Evolutionary conservation across 768 basidiomycete genomes (phyloP).

Genomic region (Lentinula detonsa): DNA sequence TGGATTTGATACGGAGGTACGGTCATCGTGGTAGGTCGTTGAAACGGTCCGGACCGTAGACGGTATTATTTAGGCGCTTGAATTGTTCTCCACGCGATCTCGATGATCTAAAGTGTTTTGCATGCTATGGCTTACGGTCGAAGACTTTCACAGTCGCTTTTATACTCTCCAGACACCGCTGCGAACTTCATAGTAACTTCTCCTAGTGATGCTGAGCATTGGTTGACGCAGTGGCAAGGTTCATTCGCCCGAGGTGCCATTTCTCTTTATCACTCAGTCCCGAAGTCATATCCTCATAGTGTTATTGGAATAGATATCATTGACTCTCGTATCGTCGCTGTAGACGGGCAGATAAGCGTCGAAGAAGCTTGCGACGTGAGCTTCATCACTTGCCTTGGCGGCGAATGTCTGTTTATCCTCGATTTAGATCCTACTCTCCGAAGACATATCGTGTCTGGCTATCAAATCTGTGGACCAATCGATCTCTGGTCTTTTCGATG

Average conservation of each 20-base stretch:
- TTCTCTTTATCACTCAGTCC: neutral
- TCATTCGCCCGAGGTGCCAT: slow-evolving; percentile 50
- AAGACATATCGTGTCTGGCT: slow-evolving; percentile 61
- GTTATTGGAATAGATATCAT: slow-evolving; percentile 48
- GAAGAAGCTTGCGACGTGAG: slow-evolving; percentile 80
- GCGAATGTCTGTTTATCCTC: neutral
- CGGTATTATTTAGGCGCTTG: neutral
- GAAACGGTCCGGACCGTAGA: neutral
- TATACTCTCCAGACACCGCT: neutral
- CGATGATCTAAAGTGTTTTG: neutral
- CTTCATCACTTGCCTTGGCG: neutral
- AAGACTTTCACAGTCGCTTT: slow-evolving; percentile 15
- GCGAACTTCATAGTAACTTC: neutral
- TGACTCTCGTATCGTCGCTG: slow-evolving; percentile 57
- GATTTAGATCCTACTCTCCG: slow-evolving; percentile 52
- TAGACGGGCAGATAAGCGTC: slow-evolving; percentile 68
- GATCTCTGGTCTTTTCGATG: slow-evolving; percentile 67
- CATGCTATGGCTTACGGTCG: slow-evolving; percentile 12
- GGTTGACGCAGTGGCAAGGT: slow-evolving; percentile 53
- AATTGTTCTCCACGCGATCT: neutral
- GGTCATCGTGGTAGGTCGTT: neutral
- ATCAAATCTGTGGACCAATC: slow-evolving; percentile 32
- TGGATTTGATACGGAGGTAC: slow-evolving; percentile 61
- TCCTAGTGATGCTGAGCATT: slow-evolving; percentile 34
- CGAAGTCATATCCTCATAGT: neutral